phyloP scores from a whole-genome alignment of 2,329 filamentous ascomycete species.

The Fusarium neocosmosporiellum region DNA sequence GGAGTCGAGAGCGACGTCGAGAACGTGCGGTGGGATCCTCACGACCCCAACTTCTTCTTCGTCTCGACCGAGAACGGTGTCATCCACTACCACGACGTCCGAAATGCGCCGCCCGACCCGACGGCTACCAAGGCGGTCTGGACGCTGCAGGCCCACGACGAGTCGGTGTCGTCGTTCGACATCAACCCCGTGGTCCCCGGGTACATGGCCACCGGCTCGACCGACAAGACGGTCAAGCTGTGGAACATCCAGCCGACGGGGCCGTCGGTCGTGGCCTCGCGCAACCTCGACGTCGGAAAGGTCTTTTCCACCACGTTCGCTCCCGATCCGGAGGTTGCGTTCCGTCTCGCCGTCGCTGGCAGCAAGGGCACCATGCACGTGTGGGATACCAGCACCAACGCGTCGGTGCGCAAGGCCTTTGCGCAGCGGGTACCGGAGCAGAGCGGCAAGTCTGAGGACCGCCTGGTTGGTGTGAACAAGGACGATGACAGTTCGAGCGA shows the following conservation, averaged over 20 bases:
- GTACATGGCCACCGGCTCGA: conserved; percentile 92
- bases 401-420: conserved; percentile 85
- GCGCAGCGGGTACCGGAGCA: conserved; percentile 71
- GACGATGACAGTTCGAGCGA: conserved; percentile 73
- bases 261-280: conserved; percentile 89
- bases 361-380: conserved; percentile 94
- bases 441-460: conserved; percentile 75
- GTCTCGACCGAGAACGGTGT: conserved; percentile 93
- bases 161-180: conserved; percentile 91
- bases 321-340: conserved; percentile 89
- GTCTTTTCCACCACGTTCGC: conserved; percentile 93
- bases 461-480: conserved; percentile 78
- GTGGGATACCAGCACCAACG: conserved; percentile 97
- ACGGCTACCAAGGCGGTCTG: conserved; percentile 86
- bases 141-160: conserved; percentile 95
- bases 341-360: conserved; percentile 91
- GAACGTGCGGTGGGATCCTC: conserved; percentile 90
- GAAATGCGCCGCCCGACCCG: conserved; percentile 79
- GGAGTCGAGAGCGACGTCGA: conserved; percentile 97
- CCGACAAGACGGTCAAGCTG: conserved; percentile 94
- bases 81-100: conserved; percentile 91
- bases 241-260: conserved; percentile 89
- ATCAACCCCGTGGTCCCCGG: conserved; percentile 91
- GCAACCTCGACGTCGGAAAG: conserved; percentile 93
- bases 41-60: conserved; percentile 93